phyloP scores from a whole-genome alignment of 2,329 filamentous ascomycete species.

The Teratosphaeria gauchensis region DNA sequence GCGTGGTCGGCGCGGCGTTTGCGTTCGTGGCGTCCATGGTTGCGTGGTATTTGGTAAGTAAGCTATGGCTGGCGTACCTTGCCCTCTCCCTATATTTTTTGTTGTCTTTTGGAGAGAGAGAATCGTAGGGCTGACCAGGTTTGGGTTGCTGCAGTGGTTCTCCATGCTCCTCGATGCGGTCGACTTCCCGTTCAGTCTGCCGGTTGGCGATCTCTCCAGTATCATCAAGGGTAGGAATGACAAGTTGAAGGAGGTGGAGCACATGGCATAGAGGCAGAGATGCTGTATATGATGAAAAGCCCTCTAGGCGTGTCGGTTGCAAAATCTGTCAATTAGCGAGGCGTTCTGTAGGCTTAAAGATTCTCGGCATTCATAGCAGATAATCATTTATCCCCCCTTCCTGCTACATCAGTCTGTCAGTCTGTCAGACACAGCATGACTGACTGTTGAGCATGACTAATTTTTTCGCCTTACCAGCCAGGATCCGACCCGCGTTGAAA shows the following conservation, averaged over 20 bases:
- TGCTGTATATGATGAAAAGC: neutral
- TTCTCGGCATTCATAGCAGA: too few relatives aligned
- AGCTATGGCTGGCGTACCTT: neutral
- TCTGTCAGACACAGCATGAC: too few relatives aligned
- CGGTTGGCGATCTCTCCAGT: constrained; percentile 7
- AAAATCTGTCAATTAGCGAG: neutral
- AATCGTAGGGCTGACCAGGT: neutral
- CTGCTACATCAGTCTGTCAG: too few relatives aligned
- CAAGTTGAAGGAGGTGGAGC: neutral
- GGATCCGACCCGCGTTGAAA: too few relatives aligned
- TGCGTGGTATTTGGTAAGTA: constrained; percentile 9
- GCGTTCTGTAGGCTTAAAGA: neutral
- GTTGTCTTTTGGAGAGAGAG: too few relatives aligned
- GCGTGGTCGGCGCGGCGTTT: constrained; percentile 6
- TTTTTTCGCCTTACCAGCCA: too few relatives aligned
- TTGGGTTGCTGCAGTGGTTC: constrained; percentile 2
- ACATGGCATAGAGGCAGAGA: neutral
- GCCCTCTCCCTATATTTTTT: too few relatives aligned
- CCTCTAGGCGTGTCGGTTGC: neutral
- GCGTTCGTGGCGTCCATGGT: constrained; percentile 8
- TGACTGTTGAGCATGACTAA: too few relatives aligned
- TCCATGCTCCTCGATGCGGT: constrained; percentile 9
- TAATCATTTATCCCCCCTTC: too few relatives aligned
- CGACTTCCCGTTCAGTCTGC: constrained; percentile 8
- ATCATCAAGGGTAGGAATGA: constrained; percentile 6